Base-by-base conservation (phyloP, 169 alveolate genomes). In the Theileria annulata region DNA sequence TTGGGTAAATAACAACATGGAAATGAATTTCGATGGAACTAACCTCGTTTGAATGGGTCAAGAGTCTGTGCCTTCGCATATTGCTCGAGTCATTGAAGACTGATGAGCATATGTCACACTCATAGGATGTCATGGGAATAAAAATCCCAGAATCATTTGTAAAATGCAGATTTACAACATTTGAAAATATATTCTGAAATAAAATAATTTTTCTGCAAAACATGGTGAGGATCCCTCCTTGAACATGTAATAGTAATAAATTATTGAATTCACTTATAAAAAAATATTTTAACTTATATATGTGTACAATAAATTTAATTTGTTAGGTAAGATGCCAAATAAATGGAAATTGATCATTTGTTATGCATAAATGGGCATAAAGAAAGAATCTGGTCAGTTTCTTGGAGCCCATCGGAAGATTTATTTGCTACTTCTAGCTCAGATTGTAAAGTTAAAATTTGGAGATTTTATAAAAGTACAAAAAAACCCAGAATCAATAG, bases 361-460 rank as follows among this genome's bases (percentile, higher is more conserved):
- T 59, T 51, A n/a, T 82, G 89, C 64, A 76, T 56, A 19, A 82
- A 82, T 23, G 99, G 99, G 31, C 99, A 98, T 88, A 99, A 97
- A 3, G 98, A 97, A 17, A 95, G 98, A 48, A 99, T 97, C 2
- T 98, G 98, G 89, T 95, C 96, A 92, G 95, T 97, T 49, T 92
- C 98, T 1, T 97, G 99, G 99, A 90, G 99, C 17, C 96, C 98
- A 2, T 99, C 97, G 84, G 95, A 97, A 63, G 88, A 98, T 48
- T 86, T 96, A 75, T 84, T 98, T 70, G 98, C 97, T 48, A 89
- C 98, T 56, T 97, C 97, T 56, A 94, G 98, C 37, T 95, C 96
- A 68, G 99, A 97, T 92, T 88, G 96, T 63, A 97, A 98, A 3
- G 92, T 97, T 73, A 97, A 97, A 79, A 94, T 96, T 25, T 96